Evolutionary conservation across 345 rosid species (phyloP), one percentile per base, ranked within the genome.

Genomic region (Euclidium syriacum): DNA sequence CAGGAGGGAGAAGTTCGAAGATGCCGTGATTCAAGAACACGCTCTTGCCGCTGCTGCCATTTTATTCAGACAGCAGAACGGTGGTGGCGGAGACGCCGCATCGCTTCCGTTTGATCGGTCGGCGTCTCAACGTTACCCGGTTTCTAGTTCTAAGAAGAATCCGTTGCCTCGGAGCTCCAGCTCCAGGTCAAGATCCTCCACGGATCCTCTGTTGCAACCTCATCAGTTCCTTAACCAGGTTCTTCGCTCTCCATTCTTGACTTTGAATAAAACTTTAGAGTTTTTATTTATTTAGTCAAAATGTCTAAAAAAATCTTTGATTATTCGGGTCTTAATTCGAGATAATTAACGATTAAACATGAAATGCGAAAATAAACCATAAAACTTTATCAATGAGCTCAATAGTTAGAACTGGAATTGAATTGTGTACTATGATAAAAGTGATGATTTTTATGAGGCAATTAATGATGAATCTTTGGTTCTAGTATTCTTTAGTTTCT

Each of bases 191-290:
- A 77, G 96, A 43, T 86, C 96, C 18, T 90, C 90, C 23, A 80
- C 92, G 7, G 96, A 87, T 79, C 97, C 95, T 61, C 78, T 90
- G 69, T 69, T 90, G 60, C 87, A 83, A 67, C 99, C 96, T 70
- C 90, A 86, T 42, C 96, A 94, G 83, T 82, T 94, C 52, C 83
- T 83, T 76, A 87, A 79, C 62, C 85, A 80, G 99, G 99, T 92
- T 71, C 38, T 29, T 15, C 3, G 26, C 15, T 56, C 22, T 23
- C 24, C 1, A 5, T 6, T 39, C 15, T n/a, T 16, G 2, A 33
- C 52, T 46, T 61, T 70, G 6, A 34, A 4, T 41, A n/a, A n/a
- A 4, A 58, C 25, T 33, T 12, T 47, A 8, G 10, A 17, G 19
- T 59, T 43, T 44, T 59, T n/a, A 25, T 59, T 29, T n/a, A n/a